Percentiles rank a stretch among this genome's conserved stretches.
Evolutionary conservation across 108 stramenopile genomes (phyloP).

Genomic region (Aurantiochytrium sp.): DNA sequence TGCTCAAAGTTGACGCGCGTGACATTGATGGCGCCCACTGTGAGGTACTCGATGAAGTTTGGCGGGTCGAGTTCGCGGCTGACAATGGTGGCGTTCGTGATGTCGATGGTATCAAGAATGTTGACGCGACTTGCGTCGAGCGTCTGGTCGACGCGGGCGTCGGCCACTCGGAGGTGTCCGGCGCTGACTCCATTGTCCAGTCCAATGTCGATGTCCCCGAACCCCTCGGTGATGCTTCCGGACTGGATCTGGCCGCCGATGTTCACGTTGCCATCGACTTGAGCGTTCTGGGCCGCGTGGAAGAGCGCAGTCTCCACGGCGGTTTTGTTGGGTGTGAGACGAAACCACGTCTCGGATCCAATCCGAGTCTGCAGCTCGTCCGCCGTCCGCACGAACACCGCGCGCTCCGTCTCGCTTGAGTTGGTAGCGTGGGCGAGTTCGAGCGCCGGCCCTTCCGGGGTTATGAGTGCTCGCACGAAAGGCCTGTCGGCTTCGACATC

Average conservation of each 20-base stretch:
- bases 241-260: not conserved
- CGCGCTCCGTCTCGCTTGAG: not conserved
- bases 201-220: slow-evolving; percentile 24
- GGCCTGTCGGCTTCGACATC: not conserved
- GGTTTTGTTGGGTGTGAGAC: not conserved
- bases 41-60: not conserved
- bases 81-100: not conserved
- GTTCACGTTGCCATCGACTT: not conserved
- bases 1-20: not conserved
- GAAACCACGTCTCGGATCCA: not conserved
- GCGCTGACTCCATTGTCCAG: not conserved
- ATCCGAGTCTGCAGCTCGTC: not conserved
- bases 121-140: not conserved
- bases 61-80: not conserved
- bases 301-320: not conserved
- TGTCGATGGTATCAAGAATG: not conserved
- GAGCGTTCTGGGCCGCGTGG: not conserved
- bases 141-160: not conserved
- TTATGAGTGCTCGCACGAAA: not conserved
- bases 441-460: not conserved
- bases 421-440: not conserved
- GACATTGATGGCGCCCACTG: slow-evolving; percentile 13
- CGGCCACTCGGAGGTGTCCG: not conserved
- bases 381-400: not conserved
- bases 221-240: not conserved